phyloP scores from a whole-genome alignment of 805 yeast species.

The Jamesozyma jinghongensis region DNA sequence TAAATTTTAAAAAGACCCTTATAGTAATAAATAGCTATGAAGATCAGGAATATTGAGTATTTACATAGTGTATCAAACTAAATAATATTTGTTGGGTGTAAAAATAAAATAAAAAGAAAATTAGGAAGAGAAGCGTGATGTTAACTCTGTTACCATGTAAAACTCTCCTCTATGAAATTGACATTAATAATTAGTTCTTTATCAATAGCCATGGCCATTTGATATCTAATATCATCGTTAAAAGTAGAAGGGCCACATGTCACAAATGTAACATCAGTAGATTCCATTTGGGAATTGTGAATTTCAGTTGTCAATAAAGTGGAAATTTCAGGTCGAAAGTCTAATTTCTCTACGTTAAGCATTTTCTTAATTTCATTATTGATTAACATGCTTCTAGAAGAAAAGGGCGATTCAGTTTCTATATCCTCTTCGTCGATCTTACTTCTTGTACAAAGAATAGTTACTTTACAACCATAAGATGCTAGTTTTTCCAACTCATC shows the following conservation, averaged over 20 bases:
- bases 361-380: background rate
- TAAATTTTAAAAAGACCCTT: too few relatives aligned
- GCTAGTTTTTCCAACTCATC: conserved; percentile 33
- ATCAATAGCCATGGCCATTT: conserved; percentile 35
- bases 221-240: conserved; percentile 47
- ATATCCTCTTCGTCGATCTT: background rate
- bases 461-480: conserved; percentile 24
- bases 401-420: conserved; percentile 1
- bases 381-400: background rate
- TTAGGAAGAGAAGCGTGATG: too few relatives aligned
- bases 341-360: conserved; percentile 14
- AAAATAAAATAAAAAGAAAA: too few relatives aligned
- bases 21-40: too few relatives aligned
- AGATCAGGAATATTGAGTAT: too few relatives aligned
- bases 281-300: conserved; percentile 23
- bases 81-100: too few relatives aligned
- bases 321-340: conserved; percentile 41
- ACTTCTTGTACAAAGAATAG: conserved; percentile 8
- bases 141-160: conserved; percentile 28
- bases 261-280: conserved; percentile 43
- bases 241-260: conserved; percentile 56
- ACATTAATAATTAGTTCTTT: conserved; percentile 21
- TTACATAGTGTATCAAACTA: too few relatives aligned
- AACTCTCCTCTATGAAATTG: conserved; percentile 29
- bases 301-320: conserved; percentile 33